Evolutionary conservation across 202 grass and related monocot genomes (phyloP), one percentile per base, ranked within the genome.

Genomic region (Schoenoplectus triqueter): DNA sequence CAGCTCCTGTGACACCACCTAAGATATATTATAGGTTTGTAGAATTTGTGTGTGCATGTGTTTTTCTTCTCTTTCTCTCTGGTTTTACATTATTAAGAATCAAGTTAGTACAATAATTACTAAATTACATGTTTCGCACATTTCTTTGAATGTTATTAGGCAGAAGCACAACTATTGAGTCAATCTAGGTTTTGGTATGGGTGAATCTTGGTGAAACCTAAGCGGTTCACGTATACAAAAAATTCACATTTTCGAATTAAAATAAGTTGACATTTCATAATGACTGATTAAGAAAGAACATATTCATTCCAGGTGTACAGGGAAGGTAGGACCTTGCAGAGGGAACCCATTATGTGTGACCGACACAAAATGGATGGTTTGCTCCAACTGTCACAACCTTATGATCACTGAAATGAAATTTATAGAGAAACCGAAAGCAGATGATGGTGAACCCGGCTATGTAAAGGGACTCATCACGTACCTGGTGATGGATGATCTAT

Each of bases 401-500:
- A 96, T 96, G 93, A 79, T 7, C 0, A 74, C 59, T 50, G 91
- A 96, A 86, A 90, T 93, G 91, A 72, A 7, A 71, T 84, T 88
- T 72, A 7, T 62, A 73, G 70, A 17, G 82, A 88, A 21, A 68
- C 19, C 56, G 72, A 80, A 85, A 41, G 73, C 18, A 1, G 68
- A 54, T 0, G 80, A 66, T 3, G 67, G n/a, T 4, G 69, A 59
- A 48, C 60, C 51, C 1, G 93, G 91, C 59, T 93, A 93, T 55
- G 91, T 96, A 82, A 93, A 79, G 84, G 89, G 71, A 19, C 6
- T 87, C 19, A 84, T 93, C 31, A 90, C 68, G 41, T 97, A 94
- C 85, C 81, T 94, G 20, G 89, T 97, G 77, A 92, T 97, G 91
- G 91, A 97, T 74, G 85, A 97, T 86, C 88, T 94, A 19, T 87